phyloP scores from a whole-genome alignment of 139 green algal species.

The Diplosphaera chodatii region DNA sequence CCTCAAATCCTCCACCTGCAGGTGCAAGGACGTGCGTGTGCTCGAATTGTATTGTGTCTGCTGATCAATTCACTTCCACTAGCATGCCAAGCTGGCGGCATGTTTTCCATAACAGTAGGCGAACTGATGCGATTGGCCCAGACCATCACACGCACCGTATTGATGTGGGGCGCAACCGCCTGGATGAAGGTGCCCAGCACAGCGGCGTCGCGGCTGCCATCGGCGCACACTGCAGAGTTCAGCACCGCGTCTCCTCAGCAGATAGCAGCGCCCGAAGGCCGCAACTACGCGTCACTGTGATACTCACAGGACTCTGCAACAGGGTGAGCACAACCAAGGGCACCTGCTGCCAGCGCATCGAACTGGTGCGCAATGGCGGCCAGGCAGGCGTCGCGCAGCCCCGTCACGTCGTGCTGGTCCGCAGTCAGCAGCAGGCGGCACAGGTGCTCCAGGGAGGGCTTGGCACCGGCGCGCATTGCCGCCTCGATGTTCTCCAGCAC shows the following conservation, averaged over 20 bases:
- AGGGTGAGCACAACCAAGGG: background rate
- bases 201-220: background rate
- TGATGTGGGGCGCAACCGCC: background rate
- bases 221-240: background rate
- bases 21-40: too few relatives aligned
- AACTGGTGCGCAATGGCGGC: constrained; percentile 7
- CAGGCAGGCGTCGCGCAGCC: constrained; percentile 18
- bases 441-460: constrained; percentile 11
- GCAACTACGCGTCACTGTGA: too few relatives aligned
- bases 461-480: background rate
- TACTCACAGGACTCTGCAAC: too few relatives aligned
- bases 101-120: too few relatives aligned
- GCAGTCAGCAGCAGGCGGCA: constrained; percentile 19
- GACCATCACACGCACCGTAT: background rate
- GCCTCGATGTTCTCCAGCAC: constrained; percentile 3
- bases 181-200: background rate
- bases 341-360: background rate
- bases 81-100: too few relatives aligned
- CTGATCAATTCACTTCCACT: too few relatives aligned
- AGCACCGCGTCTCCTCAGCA: too few relatives aligned
- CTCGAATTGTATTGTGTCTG: too few relatives aligned
- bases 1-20: background rate
- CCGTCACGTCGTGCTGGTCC: constrained; percentile 8
- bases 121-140: too few relatives aligned
- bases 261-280: too few relatives aligned